Percentiles rank a stretch among this genome's conserved stretches.
Conservation (phyloP, 768 basidiomycete species). For the Boletus speciosus region DNA sequence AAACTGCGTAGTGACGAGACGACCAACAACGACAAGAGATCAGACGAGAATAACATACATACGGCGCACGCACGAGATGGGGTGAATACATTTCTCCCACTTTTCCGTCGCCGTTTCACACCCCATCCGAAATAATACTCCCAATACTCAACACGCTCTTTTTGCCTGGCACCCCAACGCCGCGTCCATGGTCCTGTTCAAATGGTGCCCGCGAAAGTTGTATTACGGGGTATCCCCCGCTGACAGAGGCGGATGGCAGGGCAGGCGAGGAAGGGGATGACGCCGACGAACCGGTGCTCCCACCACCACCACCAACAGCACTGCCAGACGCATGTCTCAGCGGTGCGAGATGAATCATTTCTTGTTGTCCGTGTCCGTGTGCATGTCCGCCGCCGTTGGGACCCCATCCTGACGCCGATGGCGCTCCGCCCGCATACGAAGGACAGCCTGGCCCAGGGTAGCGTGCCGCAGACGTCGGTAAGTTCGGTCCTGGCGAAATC, state of each 20-base stretch:
- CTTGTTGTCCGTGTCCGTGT: slow-evolving; percentile 25
- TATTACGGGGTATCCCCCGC: slow-evolving; percentile 25
- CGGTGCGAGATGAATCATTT: slow-evolving; percentile 36
- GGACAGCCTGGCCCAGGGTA: slow-evolving; percentile 9
- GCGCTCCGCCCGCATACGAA: slow-evolving; percentile 6
- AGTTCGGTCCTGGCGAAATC: slow-evolving; percentile 18
- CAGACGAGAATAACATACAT: slow-evolving; percentile 1
- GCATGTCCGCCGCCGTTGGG: slow-evolving; percentile 11
- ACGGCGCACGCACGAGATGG: neutral
- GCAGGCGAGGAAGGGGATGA: slow-evolving; percentile 31
- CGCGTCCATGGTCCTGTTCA: slow-evolving; percentile 28
- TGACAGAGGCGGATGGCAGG: slow-evolving; percentile 14
- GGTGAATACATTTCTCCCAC: neutral
- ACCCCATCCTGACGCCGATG: slow-evolving; percentile 14
- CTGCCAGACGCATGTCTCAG: slow-evolving; percentile 22
- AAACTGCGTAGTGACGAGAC: neutral
- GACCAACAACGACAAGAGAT: neutral
- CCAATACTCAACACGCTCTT: slow-evolving; percentile 69
- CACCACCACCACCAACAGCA: neutral
- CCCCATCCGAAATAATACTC: slow-evolving; percentile 60
- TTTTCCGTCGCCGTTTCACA: neutral
- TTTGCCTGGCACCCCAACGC: slow-evolving; percentile 36
- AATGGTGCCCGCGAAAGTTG: slow-evolving; percentile 32
- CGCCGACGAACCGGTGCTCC: slow-evolving; percentile 18
- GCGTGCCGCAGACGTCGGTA: slow-evolving; percentile 13